These are phyloP conservation scores for Akanthomyces lecanii DNA, from an alignment of 2,329 filamentous ascomycete species.

Conservation along the genomic window DNA sequence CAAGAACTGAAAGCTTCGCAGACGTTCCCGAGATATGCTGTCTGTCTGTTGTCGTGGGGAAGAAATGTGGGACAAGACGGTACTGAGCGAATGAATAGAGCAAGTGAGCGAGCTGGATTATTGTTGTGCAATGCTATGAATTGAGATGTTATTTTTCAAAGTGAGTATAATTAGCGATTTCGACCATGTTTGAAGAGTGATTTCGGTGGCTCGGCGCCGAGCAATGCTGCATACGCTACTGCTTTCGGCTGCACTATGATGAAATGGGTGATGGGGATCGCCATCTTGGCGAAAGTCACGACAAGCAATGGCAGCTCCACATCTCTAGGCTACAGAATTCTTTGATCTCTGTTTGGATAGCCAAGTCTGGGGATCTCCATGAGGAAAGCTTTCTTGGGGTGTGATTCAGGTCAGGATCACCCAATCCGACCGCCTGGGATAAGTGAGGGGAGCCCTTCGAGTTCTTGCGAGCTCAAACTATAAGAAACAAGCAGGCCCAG, in stretches of 20 bases:
- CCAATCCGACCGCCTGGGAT: neutral
- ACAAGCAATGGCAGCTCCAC: neutral
- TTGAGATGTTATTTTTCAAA: too few relatives aligned
- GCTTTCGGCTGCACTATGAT: neutral
- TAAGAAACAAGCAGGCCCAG: neutral
- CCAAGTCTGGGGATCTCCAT: neutral
- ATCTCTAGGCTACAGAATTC: constrained; percentile 1
- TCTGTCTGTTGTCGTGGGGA: too few relatives aligned
- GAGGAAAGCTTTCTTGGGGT: neutral
- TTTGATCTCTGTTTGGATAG: neutral
- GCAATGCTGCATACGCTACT: neutral
- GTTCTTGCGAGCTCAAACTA: neutral
- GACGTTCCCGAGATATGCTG: too few relatives aligned
- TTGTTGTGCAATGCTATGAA: too few relatives aligned
- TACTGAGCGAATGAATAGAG: too few relatives aligned
- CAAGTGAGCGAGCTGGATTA: too few relatives aligned
- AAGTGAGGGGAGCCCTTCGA: neutral
- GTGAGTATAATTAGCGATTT: too few relatives aligned
- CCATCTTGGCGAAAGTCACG: neutral
- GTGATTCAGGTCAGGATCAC: neutral
- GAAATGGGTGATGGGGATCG: neutral
- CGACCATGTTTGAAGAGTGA: too few relatives aligned
- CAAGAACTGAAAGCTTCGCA: neutral
- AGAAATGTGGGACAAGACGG: too few relatives aligned
- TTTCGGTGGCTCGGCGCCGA: too few relatives aligned